These are phyloP conservation scores for Trichoderma brevicompactum DNA, from an alignment of 2,329 filamentous ascomycete genomes.

Conservation along the genomic window DNA sequence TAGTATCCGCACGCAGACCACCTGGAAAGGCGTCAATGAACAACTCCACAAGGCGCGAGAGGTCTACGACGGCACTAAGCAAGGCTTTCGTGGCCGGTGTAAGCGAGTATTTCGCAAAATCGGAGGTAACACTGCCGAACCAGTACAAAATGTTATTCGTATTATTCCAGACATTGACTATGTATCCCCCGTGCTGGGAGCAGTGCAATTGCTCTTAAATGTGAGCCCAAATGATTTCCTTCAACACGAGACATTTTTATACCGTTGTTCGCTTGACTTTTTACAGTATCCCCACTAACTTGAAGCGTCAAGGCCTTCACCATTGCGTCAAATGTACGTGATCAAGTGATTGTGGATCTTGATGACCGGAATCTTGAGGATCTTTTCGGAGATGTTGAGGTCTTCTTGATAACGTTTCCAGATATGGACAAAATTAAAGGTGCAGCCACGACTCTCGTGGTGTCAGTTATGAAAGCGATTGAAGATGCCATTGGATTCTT, in stretches of 20 bases:
- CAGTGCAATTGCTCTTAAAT: constrained; percentile 17
- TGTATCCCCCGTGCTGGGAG: constrained; percentile 6
- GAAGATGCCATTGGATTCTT: constrained; percentile 24
- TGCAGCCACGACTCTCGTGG: constrained; percentile 1
- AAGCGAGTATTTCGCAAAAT: constrained; percentile 15
- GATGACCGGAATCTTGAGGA: constrained; percentile 1
- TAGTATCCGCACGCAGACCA: constrained; percentile 12
- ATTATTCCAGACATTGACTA: constrained; percentile 21
- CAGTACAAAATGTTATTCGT: neutral
- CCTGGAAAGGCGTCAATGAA: constrained; percentile 16
- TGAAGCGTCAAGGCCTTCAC: neutral
- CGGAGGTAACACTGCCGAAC: constrained; percentile 8
- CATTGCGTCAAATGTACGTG: constrained; percentile 8
- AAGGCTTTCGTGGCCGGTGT: constrained; percentile 9
- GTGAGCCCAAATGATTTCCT: neutral
- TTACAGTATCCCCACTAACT: neutral
- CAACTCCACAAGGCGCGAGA: constrained; percentile 22
- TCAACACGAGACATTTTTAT: neutral
- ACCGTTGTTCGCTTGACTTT: too few relatives aligned
- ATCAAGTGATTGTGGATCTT: neutral
- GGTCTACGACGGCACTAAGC: constrained; percentile 13
- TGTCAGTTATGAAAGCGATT: constrained; percentile 10
- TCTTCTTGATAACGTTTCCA: constrained; percentile 19
- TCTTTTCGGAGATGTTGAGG: constrained; percentile 14
- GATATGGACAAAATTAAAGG: constrained; percentile 4